Evolutionary conservation across 352 stramenopile species (phyloP).

Genomic region (Albugo candida): DNA sequence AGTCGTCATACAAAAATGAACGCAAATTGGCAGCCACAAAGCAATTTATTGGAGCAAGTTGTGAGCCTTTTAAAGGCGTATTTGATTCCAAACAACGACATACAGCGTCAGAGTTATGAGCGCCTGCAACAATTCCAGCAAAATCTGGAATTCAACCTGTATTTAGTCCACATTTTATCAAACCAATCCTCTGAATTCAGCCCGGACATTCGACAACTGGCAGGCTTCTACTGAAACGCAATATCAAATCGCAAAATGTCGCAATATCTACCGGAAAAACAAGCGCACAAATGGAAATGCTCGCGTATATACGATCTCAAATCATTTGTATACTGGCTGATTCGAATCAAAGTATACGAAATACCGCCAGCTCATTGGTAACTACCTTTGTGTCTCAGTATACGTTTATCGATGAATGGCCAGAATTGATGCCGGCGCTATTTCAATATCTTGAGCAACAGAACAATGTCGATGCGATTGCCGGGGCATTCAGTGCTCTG

Average conservation of each 20-base stretch:
- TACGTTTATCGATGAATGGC: constrained; percentile 77
- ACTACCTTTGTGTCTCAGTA: constrained; percentile 77
- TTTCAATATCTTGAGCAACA: constrained; percentile 24
- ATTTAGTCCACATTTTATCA: constrained; percentile 72
- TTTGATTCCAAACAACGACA: constrained; percentile 68
- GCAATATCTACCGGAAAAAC: constrained; percentile 24
- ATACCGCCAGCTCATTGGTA: constrained; percentile 49
- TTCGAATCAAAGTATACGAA: constrained; percentile 44
- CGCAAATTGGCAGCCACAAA: constrained; percentile 56
- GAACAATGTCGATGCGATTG: constrained; percentile 21
- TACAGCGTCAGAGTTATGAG: constrained; percentile 66
- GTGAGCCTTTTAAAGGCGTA: constrained; percentile 60
- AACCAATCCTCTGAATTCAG: constrained; percentile 19
- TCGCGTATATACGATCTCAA: constrained; percentile 59
- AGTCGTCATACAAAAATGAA: constrained; percentile 9
- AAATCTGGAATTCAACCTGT: constrained; percentile 80
- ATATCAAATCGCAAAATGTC: constrained; percentile 55
- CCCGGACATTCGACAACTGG: constrained; percentile 49
- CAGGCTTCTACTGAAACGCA: constrained; percentile 72
- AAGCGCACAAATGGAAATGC: constrained; percentile 38
- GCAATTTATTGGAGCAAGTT: constrained; percentile 49
- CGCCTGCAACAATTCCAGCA: constrained; percentile 74
- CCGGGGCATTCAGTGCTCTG: constrained; percentile 69
- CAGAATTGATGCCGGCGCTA: constrained; percentile 68
- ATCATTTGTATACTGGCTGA: constrained; percentile 50